A percentile compares a stretch with the other conserved stretches of the same genome.
These are phyloP conservation scores for Coemansia sp. DNA, from an alignment of 371 early-diverging fungal genomes.

Conservation along the genomic window DNA sequence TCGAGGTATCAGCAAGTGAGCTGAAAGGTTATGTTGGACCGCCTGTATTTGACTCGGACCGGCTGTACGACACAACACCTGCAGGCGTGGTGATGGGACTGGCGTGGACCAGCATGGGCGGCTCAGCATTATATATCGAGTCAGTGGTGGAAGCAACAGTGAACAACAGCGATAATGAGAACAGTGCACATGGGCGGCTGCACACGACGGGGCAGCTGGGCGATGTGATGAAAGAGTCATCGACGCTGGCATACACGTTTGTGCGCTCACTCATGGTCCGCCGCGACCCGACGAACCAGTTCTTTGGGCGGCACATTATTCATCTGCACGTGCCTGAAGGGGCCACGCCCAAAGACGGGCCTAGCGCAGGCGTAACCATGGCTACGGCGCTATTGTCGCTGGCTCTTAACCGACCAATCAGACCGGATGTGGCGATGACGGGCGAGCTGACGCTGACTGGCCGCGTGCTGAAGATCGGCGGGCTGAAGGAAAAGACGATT, in stretches of 20 bases:
- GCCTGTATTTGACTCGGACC: slow-evolving; percentile 83
- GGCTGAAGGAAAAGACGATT: slow-evolving; percentile 95
- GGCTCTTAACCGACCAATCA: slow-evolving; percentile 74
- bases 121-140: slow-evolving; percentile 92
- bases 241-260: slow-evolving; percentile 91
- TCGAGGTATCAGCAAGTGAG: slow-evolving; percentile 64
- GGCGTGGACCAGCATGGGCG: slow-evolving; percentile 95
- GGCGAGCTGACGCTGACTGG: slow-evolving; percentile 97
- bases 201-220: slow-evolving; percentile 91
- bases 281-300: slow-evolving; percentile 76
- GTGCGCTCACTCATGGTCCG: slow-evolving; percentile 76
- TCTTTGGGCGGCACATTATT: slow-evolving; percentile 84
- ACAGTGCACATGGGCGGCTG: slow-evolving; percentile 25
- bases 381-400: slow-evolving; percentile 88
- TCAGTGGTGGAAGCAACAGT: slow-evolving; percentile 75
- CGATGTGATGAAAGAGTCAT: slow-evolving; percentile 98
- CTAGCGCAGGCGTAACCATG: slow-evolving; percentile 96
- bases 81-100: slow-evolving; percentile 95
- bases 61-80: slow-evolving; percentile 86
- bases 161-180: slow-evolving; percentile 1
- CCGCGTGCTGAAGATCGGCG: slow-evolving; percentile 95
- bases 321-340: slow-evolving; percentile 98
- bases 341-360: slow-evolving; percentile 97
- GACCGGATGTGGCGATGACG: slow-evolving; percentile 90
- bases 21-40: slow-evolving; percentile 92